phyloP scores from a whole-genome alignment of 2,329 filamentous ascomycete genomes.

The Penicillium paneum region DNA sequence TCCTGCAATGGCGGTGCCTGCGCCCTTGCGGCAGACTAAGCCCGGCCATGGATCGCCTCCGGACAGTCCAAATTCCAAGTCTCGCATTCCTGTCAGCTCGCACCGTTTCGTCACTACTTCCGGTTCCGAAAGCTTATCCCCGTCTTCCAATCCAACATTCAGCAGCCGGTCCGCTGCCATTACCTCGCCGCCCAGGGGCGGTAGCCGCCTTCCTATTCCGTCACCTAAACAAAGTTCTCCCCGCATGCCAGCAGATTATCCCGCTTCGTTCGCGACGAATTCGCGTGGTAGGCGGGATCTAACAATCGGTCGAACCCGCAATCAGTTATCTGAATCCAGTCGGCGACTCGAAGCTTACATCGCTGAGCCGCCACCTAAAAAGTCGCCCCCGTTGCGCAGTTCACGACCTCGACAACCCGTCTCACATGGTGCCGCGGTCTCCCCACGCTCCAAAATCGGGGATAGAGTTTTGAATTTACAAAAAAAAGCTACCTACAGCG shows the following conservation, averaged over 20 bases:
- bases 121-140: conserved; percentile 41
- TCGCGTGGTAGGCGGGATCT: conserved; percentile 37
- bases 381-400: conserved; percentile 75
- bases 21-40: conserved; percentile 29
- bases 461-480: conserved; percentile 53
- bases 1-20: conserved; percentile 35
- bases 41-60: conserved; percentile 23
- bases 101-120: conserved; percentile 40
- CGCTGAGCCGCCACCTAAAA: conserved; percentile 64
- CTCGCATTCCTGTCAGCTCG: conserved; percentile 47
- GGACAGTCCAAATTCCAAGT: conserved; percentile 38
- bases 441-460: conserved; percentile 63
- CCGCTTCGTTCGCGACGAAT: conserved; percentile 31
- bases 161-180: conserved; percentile 28
- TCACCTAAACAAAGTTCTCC: conserved; percentile 30
- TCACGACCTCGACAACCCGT: conserved; percentile 78
- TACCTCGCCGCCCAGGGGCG: conserved; percentile 39
- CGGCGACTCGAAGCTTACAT: conserved; percentile 70
- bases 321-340: conserved; percentile 49
- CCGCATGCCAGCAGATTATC: conserved; percentile 25
- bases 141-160: conserved; percentile 37
- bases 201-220: conserved; percentile 43
- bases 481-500: conserved; percentile 35
- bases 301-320: conserved; percentile 33
- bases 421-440: conserved; percentile 68